Evolutionary conservation across 805 yeast species (phyloP), one percentile per base, ranked within the genome.

Genomic region (Yarrowia bubula): DNA sequence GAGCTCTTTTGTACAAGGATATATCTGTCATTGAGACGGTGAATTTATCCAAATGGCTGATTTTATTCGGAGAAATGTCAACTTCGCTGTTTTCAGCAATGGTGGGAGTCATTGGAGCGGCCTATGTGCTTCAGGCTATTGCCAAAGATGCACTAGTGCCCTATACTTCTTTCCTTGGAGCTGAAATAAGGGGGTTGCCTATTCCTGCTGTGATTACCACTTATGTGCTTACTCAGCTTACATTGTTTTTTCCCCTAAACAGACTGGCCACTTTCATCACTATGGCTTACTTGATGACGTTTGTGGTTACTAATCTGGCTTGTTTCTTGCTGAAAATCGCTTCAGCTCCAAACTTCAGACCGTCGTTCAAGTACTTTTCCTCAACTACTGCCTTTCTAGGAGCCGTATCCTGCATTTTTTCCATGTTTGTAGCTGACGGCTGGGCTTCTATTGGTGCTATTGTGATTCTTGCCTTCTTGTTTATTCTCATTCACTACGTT

Each of bases 311-410:
- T 39, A 95, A 95, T 72, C 75, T 93, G 68, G 98, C 99, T 2
- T 96, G 99, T 74, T 92, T 93, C 73, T 76, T 95, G 63, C 80
- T 95, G 70, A 88, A 87, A 68, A 77, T 95, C 5, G 93, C 97
- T 0, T 85, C 97, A 0, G 99, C 99, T 5, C 99, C 99, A n/a
- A 95, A 96, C 74, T 95, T 95, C 76, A 80, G 99, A 71, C 99
- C 99, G 4, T 90, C 97, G 3, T 95, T 95, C 81, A 87, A 84
- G 66, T 95, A 87, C 71, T 95, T 95, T 78, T 88, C 85, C 70
- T 82, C 92, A 55, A 80, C 83, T 48, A 91, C 98, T 0, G 98
- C 99, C 0, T 81, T 86, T 3, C 70, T 82, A 1, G 99, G 98
- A 1, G 87, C 88, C 0, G 61, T 86, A 0, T 74, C 84, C 0